Percentiles rank a stretch among this genome's conserved stretches.
Evolutionary conservation across 768 basidiomycete genomes (phyloP).

Genomic region (Gelatoporia subvermispora): DNA sequence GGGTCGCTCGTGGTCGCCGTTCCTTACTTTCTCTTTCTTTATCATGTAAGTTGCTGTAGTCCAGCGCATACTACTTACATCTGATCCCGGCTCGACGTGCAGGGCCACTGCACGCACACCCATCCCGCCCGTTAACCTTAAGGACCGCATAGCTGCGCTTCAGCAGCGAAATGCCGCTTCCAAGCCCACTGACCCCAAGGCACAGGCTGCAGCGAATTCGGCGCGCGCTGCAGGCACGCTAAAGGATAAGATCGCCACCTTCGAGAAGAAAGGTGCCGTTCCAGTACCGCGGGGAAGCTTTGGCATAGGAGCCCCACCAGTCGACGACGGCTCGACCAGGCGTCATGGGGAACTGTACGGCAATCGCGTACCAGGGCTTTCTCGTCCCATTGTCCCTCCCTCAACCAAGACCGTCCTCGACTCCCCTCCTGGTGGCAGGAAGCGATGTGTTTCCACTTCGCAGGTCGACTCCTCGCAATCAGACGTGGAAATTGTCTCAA

Average conservation of each 20-base stretch:
- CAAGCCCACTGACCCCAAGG: constrained; percentile 15
- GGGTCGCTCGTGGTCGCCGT: constrained; percentile 28
- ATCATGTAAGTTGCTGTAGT: constrained; percentile 13
- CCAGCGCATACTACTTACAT: background rate
- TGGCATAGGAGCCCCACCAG: constrained; percentile 61
- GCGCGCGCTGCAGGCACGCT: constrained; percentile 18
- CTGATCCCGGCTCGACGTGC: background rate
- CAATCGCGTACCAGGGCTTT: constrained; percentile 51
- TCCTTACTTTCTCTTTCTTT: constrained; percentile 13
- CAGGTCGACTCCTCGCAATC: background rate
- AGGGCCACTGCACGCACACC: constrained; percentile 22
- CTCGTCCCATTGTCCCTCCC: constrained; percentile 20
- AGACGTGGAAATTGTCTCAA: background rate
- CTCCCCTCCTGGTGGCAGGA: constrained; percentile 5
- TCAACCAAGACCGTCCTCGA: constrained; percentile 1
- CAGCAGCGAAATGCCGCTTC: constrained; percentile 46
- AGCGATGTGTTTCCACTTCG: constrained; percentile 15
- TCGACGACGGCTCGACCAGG: constrained; percentile 40
- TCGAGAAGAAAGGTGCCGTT: constrained; percentile 72
- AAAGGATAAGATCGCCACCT: constrained; percentile 73
- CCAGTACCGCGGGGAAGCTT: constrained; percentile 75
- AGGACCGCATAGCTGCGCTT: constrained; percentile 79
- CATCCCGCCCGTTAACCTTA: constrained; percentile 48
- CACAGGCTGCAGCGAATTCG: constrained; percentile 4
- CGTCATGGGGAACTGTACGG: constrained; percentile 69